Base-by-base conservation (phyloP, 2,329 filamentous ascomycete species). In the Juglanconis oblonga region DNA sequence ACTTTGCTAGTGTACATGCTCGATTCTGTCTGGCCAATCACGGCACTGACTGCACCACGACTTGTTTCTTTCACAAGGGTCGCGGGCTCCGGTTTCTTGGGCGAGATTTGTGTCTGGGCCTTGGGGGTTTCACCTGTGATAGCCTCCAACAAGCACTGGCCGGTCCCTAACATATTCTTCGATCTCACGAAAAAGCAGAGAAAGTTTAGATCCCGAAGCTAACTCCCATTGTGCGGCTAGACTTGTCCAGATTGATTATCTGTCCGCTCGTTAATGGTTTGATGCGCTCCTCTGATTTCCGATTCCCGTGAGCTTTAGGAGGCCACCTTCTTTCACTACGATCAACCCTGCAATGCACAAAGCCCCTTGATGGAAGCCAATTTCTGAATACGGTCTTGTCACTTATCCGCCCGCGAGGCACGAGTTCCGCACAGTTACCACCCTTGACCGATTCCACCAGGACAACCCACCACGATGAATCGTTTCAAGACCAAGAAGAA, bases 401-500 rank as follows among this genome's bases (percentile, higher is more conserved):
- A 6, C 14, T 31, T 47, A 14, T 29, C 45, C 38, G 38, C 51
- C 57, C 45, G 17, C 52, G 35, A 35, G 50, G 24, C 33, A 49
- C 38, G 17, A 32, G 47, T 36, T 36, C 11, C 17, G 36, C 35
- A 38, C 49, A 60, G 32, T 31, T 35, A 35, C 32, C 56, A 31
- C 14, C 44, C 11, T 38, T 50, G 24, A 52, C 42, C 58, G 57
- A 58, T 53, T 45, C 49, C 33, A 40, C 9, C 59, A 52, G 44
- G 14, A 35, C 50, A 33, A 32, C 47, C 36, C 58, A 29, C 40
- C 67, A 73, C 58, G 10, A 93, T 93, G 90, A 92, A 94, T 76
- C 86, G 90, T 58, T 91, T 93, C 70, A 81, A 90, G 67, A 87
- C 80, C 52, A 88, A 88, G 76, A 92, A 87, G 79, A 89, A 86